Evolutionary conservation across 345 rosid species (phyloP), one percentile per base, ranked within the genome.

Genomic region (Eucalyptus tenuipes): DNA sequence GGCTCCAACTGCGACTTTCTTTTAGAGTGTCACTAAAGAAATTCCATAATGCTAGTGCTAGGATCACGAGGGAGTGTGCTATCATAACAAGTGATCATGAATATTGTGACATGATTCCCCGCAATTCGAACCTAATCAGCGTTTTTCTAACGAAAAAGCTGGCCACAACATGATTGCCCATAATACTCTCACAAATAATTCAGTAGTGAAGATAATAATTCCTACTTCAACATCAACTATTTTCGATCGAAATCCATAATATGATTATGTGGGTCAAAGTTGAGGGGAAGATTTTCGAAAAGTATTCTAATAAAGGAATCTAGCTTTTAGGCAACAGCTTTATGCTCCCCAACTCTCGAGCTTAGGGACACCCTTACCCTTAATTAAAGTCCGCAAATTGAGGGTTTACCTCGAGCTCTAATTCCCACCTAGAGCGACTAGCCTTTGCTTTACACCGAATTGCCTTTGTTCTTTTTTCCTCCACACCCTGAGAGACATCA

Each of bases 361-460:
- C 87, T 47, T 29, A 31, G 25, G 79, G 55, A 85, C 40, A 48
- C 31, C 14, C 40, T 33, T 12, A 53, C 53, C 64, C 64, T 20
- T 3, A 50, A 53, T 86, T 50, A 75, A 75, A 20, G 82, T 10
- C 29, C 82, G 47, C 47, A 37, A 75, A 20, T 75, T 75, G 22
- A 75, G 82, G 82, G 45, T 75, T 75, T 75, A 18, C 29, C 82
- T 87, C 68, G 88, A 49, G 75, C 42, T 15, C 55, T 88, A 29
- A 61, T 50, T 7, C 29, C 75, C 59, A 81, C 88, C 88, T 37
- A 40, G 24, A 75, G 82, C 47, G 47, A 75, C 27, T 88, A 33
- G 89, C 11, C 49, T 42, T 85, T 42, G 90, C 96, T 92, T 93
- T 93, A 86, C 96, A 91, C 94, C 95, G 94, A 94, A 93, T 85